Percentiles rank a stretch among this genome's conserved stretches.
Conservation (phyloP, 495 filamentous ascomycete genomes). For the Penicillium odoratum region DNA sequence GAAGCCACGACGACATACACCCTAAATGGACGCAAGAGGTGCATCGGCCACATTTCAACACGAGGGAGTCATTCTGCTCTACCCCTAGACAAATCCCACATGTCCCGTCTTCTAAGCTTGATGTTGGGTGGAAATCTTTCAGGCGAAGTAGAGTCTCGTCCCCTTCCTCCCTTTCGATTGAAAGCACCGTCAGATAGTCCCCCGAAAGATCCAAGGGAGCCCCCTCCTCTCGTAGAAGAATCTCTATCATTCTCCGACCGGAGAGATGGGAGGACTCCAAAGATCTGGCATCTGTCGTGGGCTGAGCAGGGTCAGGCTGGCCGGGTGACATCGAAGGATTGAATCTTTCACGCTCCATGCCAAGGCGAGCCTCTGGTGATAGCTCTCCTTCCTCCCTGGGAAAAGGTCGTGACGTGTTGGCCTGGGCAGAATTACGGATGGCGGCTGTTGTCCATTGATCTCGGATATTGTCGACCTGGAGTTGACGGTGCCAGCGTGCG, state of each 20-base stretch:
- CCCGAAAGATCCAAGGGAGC: neutral
- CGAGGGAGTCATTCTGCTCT: neutral
- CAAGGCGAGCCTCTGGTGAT: neutral
- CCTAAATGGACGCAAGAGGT: neutral
- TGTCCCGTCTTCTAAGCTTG: neutral
- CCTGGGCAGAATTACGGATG: too few relatives aligned
- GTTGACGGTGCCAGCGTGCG: too few relatives aligned
- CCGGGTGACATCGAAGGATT: neutral
- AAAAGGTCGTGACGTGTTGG: too few relatives aligned
- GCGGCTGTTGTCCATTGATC: too few relatives aligned
- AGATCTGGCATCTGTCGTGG: neutral
- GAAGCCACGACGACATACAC: conserved; percentile 3
- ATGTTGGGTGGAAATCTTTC: neutral
- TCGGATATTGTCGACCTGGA: too few relatives aligned
- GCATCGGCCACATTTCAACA: conserved; percentile 5
- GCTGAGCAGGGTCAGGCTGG: neutral
- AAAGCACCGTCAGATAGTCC: neutral
- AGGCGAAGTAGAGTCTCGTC: neutral
- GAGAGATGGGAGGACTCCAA: neutral
- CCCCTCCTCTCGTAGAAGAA: neutral
- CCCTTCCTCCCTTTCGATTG: neutral
- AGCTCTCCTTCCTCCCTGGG: neutral
- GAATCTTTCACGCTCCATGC: neutral
- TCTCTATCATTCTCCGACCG: neutral
- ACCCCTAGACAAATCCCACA: neutral